Evolutionary conservation across 352 stramenopile genomes (phyloP).

Genomic region (Pythium chondricola): DNA sequence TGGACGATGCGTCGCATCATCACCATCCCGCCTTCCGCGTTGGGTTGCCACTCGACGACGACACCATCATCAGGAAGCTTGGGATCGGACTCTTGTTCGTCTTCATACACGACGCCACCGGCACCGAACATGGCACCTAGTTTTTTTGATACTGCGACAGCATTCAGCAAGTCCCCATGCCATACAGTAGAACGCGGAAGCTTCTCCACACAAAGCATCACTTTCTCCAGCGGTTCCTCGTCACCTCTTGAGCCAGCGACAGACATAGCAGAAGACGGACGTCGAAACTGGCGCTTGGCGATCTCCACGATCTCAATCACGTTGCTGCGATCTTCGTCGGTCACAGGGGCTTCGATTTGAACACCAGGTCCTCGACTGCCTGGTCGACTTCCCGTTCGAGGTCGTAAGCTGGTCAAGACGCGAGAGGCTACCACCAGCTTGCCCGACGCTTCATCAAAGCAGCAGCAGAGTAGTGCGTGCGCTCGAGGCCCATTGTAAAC

Average conservation of each 20-base stretch:
- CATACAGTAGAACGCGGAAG: slow-evolving; percentile 19
- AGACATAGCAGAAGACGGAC: neutral
- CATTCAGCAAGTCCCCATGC: slow-evolving; percentile 28
- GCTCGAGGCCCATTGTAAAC: slow-evolving; percentile 34
- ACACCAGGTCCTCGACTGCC: neutral
- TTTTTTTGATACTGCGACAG: slow-evolving; percentile 24
- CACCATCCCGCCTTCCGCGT: slow-evolving; percentile 10
- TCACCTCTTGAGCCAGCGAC: neutral
- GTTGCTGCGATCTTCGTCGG: slow-evolving; percentile 23
- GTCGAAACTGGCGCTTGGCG: slow-evolving; percentile 31
- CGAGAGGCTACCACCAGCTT: slow-evolving; percentile 39
- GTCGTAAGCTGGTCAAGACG: slow-evolving; percentile 2
- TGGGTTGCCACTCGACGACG: slow-evolving; percentile 29
- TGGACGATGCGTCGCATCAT: slow-evolving; percentile 17
- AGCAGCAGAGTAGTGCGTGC: slow-evolving; percentile 35
- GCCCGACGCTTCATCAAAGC: slow-evolving; percentile 31
- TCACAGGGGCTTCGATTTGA: slow-evolving; percentile 3
- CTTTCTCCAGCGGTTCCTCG: slow-evolving; percentile 7
- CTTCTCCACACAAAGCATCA: slow-evolving; percentile 55
- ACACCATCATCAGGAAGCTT: slow-evolving; percentile 8
- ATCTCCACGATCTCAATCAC: slow-evolving; percentile 46
- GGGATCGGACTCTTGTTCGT: slow-evolving; percentile 6
- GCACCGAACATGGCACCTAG: slow-evolving; percentile 35
- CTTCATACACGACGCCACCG: slow-evolving; percentile 1
- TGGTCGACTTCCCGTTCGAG: neutral